Base-by-base conservation (phyloP, 2,329 filamentous ascomycete genomes). In the Coleophoma cylindrospora region DNA sequence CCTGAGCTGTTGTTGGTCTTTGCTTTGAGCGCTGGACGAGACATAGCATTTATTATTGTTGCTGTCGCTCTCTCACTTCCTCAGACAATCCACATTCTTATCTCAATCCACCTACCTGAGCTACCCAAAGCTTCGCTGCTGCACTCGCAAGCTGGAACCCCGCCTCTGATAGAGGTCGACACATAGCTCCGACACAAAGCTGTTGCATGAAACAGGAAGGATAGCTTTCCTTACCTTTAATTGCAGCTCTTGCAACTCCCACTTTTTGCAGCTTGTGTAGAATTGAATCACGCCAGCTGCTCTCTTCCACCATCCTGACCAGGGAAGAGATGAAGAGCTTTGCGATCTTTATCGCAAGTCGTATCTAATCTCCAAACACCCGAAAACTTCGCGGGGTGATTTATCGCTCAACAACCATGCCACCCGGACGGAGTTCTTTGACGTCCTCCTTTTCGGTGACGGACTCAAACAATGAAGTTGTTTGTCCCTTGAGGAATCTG, bases 401-500 rank as follows among this genome's bases (percentile, higher is more conserved):
- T 74, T 76, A 75, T 71, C 76, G 76, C 79, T 78, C 56, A 33
- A 49, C 64, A 48, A 60, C 60, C 73, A 96, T 96, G 91, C 91
- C 91, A 74, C 90, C 90, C 66, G 27, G 7, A 27, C 27, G 27
- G 27, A 27, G 87, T 64, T 86, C 89, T 60, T 79, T 95, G 66
- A 94, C 89, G 56, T 89, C 88, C 66, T 94, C 90, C 58, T 96
- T 96, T 71, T 91, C 90, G 60, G 88, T 95, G 64, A 89, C 89
- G 64, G 90, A 96, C 76, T 81, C 87, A 70, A 92, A 89, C 71
- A 95, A 95, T 70, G 92, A 97, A 74, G 94, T 99, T 67, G 89
- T 96, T 66, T 99, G 94, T 73, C 94, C 94, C 60, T 77, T 99
- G 70, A 85, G 84, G 66, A 96, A 96, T 68, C 91, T 96, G 67